Conservation (phyloP, 1,284 basidiomycete species). For the Abortiporus biennis region DNA sequence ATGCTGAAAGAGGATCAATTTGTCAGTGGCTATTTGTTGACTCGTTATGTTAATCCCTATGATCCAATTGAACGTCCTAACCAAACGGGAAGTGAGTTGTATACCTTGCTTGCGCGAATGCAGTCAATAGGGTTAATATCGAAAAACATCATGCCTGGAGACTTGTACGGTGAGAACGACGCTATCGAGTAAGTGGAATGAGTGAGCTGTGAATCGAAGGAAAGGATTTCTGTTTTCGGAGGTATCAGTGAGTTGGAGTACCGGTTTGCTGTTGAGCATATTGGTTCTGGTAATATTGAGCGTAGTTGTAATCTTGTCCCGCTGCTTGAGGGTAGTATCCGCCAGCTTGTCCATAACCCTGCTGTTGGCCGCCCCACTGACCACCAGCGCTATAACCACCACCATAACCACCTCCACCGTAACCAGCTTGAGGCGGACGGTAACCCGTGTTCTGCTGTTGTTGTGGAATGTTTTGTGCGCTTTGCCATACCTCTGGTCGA, state of each 20-base stretch:
- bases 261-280: conserved; percentile 66
- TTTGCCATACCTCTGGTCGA: conserved; percentile 78
- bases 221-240: conserved; percentile 2
- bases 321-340: conserved; percentile 39
- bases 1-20: conserved; percentile 8
- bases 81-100: conserved; percentile 8
- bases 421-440: conserved; percentile 32
- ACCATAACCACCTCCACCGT: conserved; percentile 33
- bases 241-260: conserved; percentile 39
- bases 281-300: conserved; percentile 78
- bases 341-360: conserved; percentile 33
- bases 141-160: neutral
- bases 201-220: conserved; percentile 4
- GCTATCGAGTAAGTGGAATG: no score
- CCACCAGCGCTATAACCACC: conserved; percentile 24
- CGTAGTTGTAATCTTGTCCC: conserved; percentile 74
- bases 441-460: conserved; percentile 39
- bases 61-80: conserved; percentile 10
- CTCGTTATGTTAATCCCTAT: conserved; percentile 9
- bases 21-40: conserved; percentile 16
- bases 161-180: neutral
- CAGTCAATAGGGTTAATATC: neutral
- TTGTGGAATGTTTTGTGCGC: conserved; percentile 31
- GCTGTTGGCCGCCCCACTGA: conserved; percentile 29
- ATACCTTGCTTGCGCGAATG: conserved; percentile 4